phyloP scores from a whole-genome alignment of 176 grass and related monocot genomes.

The Miscanthus lutarioriparius region DNA sequence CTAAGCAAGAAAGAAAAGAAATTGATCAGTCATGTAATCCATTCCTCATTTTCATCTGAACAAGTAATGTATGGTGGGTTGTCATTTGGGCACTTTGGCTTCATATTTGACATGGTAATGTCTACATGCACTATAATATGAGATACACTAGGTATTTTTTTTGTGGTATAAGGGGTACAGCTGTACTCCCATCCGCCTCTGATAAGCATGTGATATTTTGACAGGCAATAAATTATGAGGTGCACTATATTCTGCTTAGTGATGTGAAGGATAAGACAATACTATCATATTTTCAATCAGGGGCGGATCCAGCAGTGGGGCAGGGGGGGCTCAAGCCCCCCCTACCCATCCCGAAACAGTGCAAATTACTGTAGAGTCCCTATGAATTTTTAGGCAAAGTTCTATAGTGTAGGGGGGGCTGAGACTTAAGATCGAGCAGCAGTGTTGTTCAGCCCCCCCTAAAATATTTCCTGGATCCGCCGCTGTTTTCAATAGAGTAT shows the following conservation, averaged over 20 bases:
- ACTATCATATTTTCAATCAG: too few species aligned
- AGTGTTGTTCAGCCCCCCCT: too few species aligned
- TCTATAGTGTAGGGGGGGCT: too few species aligned
- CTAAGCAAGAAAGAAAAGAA: constrained; percentile 41
- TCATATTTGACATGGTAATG: not conserved
- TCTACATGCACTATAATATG: not conserved
- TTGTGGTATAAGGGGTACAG: not conserved
- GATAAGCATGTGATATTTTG: not conserved
- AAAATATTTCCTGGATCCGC: too few species aligned
- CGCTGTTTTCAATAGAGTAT: constrained; percentile 16
- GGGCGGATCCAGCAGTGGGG: too few species aligned
- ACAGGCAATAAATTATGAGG: not conserved
- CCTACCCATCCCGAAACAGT: too few species aligned
- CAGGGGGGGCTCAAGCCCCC: too few species aligned
- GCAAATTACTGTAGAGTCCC: too few species aligned
- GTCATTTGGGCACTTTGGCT: not conserved
- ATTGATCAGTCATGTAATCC: not conserved
- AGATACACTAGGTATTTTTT: not conserved
- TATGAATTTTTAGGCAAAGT: too few species aligned
- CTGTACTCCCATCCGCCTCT: not conserved
- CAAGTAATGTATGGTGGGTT: not conserved
- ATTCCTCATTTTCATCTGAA: not conserved
- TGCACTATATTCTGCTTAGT: not conserved
- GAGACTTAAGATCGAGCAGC: too few species aligned
- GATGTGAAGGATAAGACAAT: not conserved